Evolutionary conservation across 345 rosid genomes (phyloP), one percentile per base, ranked within the genome.

Genomic region (Aquilaria sinensis): DNA sequence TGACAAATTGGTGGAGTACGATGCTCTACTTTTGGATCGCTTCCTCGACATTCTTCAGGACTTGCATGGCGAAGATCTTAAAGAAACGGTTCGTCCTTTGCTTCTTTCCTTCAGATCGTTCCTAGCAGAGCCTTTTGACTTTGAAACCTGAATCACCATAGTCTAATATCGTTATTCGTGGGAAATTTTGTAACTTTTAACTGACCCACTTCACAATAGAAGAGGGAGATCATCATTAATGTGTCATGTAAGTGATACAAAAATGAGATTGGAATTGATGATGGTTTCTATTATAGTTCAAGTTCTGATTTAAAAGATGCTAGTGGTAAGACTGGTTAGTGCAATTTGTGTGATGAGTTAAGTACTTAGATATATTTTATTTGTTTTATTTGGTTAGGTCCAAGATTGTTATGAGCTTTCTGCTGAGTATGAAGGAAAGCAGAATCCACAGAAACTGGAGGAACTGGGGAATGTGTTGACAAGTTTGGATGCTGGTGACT

Each of bases 341-440:
- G 57, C 10, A 52, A 32, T 43, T 67, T 51, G 9, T 59, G 32
- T 50, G 52, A 58, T 65, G 54, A 10, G 47, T 34, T 41, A 30
- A 16, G 37, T 62, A 46, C 53, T 57, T 16, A 59, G 61, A 9
- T n/a, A 5, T 29, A 6, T 41, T 29, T 10, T 73, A 14, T 60
- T n/a, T 78, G 45, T 61, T 58, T 51, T 57, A 47, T 32, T 51
- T 5, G 56, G 53, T 45, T 77, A 93, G 98, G 98, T 93, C 46
- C 98, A 93, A 93, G 97, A 90, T 53, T 82, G 91, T 62, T 90
- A 93, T 67, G 98, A 93, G 79, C 89, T 85, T 60, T 85, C 98
- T 50, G 97, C 96, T 34, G 97, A 88, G 86, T 93, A 90, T 60
- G 97, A 90, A 80, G 96, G 96, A 63, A 87, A 77, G 59, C 85